Base-by-base conservation (phyloP, 2,329 filamentous ascomycete genomes). In the Drechslerella dactyloides region DNA sequence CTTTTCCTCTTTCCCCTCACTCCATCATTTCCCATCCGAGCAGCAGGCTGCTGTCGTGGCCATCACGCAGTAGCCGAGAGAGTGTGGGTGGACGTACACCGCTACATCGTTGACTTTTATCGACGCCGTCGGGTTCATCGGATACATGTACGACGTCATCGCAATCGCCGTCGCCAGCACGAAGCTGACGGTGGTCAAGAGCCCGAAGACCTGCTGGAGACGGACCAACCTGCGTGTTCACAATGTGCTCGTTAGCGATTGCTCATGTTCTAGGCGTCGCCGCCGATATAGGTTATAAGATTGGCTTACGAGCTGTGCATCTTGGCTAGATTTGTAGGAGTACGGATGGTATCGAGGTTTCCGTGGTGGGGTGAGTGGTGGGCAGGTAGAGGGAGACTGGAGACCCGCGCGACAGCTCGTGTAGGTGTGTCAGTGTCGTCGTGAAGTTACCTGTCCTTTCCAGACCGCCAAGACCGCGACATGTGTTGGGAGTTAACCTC, bases 151-250 rank as follows among this genome's bases (percentile, higher is more conserved):
- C 77, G 93, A 91, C 42, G 91, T 93, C 56, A 89, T 82, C 53
- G 93, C 93, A 76, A 97, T 90, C 68, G 96, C 82, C 61, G 85
- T 86, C 58, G 87, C 93, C 61, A 97, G 85, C 66, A 86, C 86
- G 78, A 96, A 94, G 65, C 90, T 89, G 74, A 97, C 92, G 24
- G 92, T 96, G 17, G 94, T 97, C 84, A 97, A 97, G 86, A 96
- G 97, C 80, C 94, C 92, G 80, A 99, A 99, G 80, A 92, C 89
- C 82, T 91, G 93, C 81, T 99, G 94, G 75, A 89, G 81, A 76
- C 94, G 90, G 74, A 90, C 91, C 54, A 96, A 81, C 52, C 89
- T 86, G 78, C 91, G 23, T 13, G 13, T 40, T n/a, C 7, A 42
- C 24, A 42, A 7, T n/a, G 21, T 6, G 8, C 6, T 2, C 5